Conservation (phyloP, 805 yeast species). For the Kazachstania kunashirensis region DNA sequence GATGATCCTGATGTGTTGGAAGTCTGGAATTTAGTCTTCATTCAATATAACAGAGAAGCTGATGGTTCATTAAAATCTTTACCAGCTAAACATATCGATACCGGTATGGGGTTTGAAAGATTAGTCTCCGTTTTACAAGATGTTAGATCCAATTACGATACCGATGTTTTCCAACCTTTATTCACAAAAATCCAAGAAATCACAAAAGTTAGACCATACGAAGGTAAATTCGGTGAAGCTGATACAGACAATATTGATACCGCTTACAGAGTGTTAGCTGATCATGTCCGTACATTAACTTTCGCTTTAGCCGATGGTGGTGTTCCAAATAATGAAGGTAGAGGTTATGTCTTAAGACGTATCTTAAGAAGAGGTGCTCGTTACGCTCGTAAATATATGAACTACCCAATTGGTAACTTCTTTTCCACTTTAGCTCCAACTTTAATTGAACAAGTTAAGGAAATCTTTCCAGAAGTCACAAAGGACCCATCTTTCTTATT, state of each 20-base stretch:
- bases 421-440: constrained; percentile 90
- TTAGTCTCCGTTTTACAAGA: constrained; percentile 89
- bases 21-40: constrained; percentile 96
- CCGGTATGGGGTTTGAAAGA: constrained; percentile 99
- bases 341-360: constrained; percentile 96
- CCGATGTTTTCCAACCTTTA: constrained; percentile 90
- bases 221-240: constrained; percentile 88
- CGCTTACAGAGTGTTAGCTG: constrained; percentile 96
- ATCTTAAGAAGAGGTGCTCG: constrained; percentile 96
- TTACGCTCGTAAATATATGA: constrained; percentile 91
- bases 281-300: constrained; percentile 93
- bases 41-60: constrained; percentile 91
- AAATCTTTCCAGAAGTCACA: constrained; percentile 84
- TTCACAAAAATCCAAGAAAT: constrained; percentile 81
- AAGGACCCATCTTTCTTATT: constrained; percentile 63
- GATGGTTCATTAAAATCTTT: constrained; percentile 69
- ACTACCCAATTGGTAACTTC: constrained; percentile 89
- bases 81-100: constrained; percentile 93
- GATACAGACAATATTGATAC: constrained; percentile 94
- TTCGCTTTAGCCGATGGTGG: constrained; percentile 98
- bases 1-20: constrained; percentile 98
- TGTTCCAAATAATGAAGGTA: constrained; percentile 97
- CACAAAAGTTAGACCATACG: constrained; percentile 84
- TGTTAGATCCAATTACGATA: constrained; percentile 88
- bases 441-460: constrained; percentile 76